Base-by-base conservation (phyloP, 495 filamentous ascomycete species). In the Penicillium tannophilum region DNA sequence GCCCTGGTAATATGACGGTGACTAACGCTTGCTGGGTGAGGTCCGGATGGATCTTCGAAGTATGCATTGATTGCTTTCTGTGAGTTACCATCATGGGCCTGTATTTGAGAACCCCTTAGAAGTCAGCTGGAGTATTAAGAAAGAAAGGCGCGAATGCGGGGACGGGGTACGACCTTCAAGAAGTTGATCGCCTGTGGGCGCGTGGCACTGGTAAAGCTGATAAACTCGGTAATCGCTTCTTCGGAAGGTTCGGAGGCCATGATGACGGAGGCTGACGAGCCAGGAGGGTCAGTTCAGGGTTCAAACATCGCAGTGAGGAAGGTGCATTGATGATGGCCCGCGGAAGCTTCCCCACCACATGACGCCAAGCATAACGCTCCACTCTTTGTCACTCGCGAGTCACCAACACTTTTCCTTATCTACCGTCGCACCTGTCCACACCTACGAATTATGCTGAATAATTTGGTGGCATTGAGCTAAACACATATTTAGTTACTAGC, bases 51-150 rank as follows among this genome's bases (percentile, higher is more conserved):
- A 55, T 82, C 76, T 66, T 84, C 79, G 30, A 79, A 78, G 57
- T 76, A 84, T 8, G 79, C 80, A 63, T 83, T 82, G 57, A 82
- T 76, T 8, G 81, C 80, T 67, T 79, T 81, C 39, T 77, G 69
- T 0, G 73, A 70, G 56, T 83, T 72, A 39, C 77, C 71, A 44
- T 79, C 70, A 58, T 82, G 72, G n/a, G 76, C 78, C 80, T 83
- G 58, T 45, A 24, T 8, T 11, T n/a, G 11, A 24, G 55, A 50
- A 19, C 59, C 4, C 10, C 11, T 20, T 8, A 1, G 9, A 39
- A 12, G 35, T 52, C 49, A 36, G 30, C 31, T 9, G 24, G 30
- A 39, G 20, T 36, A 8, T 68, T 55, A 59, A 62, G 14, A 30
- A 14, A 9, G 16, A 48, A 35, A 14, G 19, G 8, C 20, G 0